phyloP scores from a whole-genome alignment of 2,329 filamentous ascomycete species.

The Hirsutella minnesotensis region DNA sequence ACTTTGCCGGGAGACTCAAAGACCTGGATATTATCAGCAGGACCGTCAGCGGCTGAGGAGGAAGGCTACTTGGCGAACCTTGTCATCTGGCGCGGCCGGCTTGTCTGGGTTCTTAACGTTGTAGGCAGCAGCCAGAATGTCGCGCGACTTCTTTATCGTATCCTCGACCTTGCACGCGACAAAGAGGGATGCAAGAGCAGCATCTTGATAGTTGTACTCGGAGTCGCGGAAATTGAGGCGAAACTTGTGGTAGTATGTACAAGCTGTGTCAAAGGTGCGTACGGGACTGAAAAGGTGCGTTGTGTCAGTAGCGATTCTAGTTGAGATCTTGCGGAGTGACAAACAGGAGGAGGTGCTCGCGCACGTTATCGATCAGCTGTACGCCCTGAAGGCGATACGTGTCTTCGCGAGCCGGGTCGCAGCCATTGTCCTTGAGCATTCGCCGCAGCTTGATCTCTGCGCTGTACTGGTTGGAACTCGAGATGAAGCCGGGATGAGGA shows the following conservation, averaged over 20 bases:
- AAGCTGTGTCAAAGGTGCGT: slow-evolving; percentile 84
- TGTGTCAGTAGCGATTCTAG: no score
- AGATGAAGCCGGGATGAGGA: slow-evolving; percentile 35
- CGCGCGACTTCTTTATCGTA: slow-evolving; percentile 89
- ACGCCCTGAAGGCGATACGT: slow-evolving; percentile 74
- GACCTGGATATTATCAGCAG: slow-evolving; percentile 36
- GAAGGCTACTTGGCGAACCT: slow-evolving; percentile 46
- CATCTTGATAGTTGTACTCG: slow-evolving; percentile 80
- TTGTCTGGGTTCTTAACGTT: slow-evolving; percentile 63
- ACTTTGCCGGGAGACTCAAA: slow-evolving; percentile 71
- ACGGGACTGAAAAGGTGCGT: slow-evolving; percentile 50
- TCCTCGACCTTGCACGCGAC: slow-evolving; percentile 96
- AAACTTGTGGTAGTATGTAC: slow-evolving; percentile 89
- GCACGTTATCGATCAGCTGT: slow-evolving; percentile 76
- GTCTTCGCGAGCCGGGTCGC: slow-evolving; percentile 70
- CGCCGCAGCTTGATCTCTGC: slow-evolving; percentile 71
- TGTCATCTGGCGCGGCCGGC: slow-evolving; percentile 69
- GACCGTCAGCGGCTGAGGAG: background rate
- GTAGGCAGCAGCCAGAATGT: slow-evolving; percentile 83
- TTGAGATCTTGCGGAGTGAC: no score
- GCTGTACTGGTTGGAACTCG: slow-evolving; percentile 56
- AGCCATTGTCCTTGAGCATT: slow-evolving; percentile 55
- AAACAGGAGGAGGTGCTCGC: slow-evolving; percentile 67
- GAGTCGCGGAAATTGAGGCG: slow-evolving; percentile 72
- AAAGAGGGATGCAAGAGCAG: slow-evolving; percentile 77